phyloP scores from a whole-genome alignment of 345 rosid genomes.

The Arabidopsis thaliana region DNA sequence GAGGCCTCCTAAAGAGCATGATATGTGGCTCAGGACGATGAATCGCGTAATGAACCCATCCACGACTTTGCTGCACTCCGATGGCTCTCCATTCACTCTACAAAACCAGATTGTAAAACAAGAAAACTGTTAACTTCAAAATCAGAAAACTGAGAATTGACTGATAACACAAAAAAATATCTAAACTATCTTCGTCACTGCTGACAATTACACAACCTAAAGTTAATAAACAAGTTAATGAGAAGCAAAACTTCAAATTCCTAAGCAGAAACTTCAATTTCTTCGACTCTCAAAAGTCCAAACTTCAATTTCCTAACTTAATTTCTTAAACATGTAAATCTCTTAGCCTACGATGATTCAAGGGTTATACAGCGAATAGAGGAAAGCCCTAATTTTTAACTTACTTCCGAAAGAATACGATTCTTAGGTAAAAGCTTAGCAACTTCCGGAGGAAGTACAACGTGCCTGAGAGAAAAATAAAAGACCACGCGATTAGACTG shows the following conservation, averaged over 20 bases:
- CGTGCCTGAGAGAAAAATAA: conserved; percentile 61
- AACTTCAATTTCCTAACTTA: neutral
- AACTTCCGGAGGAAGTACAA: conserved; percentile 92
- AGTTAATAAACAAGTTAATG: neutral
- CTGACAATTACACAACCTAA: neutral
- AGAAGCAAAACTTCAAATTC: neutral
- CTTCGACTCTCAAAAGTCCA: neutral
- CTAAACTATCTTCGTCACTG: neutral
- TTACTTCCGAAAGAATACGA: conserved; percentile 92
- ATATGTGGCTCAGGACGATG: conserved; percentile 99
- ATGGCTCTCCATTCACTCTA: conserved; percentile 95
- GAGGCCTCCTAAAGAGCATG: conserved; percentile 93
- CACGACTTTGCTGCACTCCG: conserved; percentile 97
- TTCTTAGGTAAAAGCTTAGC: conserved; percentile 96
- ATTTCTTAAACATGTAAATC: neutral
- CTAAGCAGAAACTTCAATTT: neutral
- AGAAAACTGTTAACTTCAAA: neutral
- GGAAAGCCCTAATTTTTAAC: conserved; percentile 21
- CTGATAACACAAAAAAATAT: neutral
- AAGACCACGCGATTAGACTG: neutral
- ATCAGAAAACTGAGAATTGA: neutral
- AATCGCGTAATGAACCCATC: conserved; percentile 97
- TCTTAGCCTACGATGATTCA: neutral
- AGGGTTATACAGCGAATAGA: neutral
- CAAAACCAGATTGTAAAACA: conserved; percentile 15